Conservation (phyloP, 2,329 filamentous ascomycete genomes). For the Endoconidiophora polonica region DNA sequence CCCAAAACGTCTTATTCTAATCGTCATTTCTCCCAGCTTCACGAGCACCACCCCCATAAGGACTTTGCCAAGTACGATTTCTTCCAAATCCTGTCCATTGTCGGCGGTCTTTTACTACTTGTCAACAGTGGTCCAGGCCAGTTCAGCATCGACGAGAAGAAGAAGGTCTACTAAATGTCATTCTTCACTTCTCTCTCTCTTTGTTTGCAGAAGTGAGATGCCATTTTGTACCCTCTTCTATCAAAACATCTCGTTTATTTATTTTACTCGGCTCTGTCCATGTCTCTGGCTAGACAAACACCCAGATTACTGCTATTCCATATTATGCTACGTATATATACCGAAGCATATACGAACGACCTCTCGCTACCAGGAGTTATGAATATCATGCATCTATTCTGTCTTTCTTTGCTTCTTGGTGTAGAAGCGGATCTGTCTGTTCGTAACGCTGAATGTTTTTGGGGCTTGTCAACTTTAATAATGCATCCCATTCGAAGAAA, state of each 20-base stretch:
- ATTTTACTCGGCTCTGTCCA: not conserved
- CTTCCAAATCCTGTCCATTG: conserved; percentile 98
- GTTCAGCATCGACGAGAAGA: conserved; percentile 99
- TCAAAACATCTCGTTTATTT: not conserved
- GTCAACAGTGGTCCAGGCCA: conserved; percentile 98
- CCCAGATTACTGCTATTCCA: no score
- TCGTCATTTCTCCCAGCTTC: conserved; percentile 42
- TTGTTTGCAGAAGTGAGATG: not conserved
- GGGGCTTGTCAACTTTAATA: not conserved
- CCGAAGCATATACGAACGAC: not conserved
- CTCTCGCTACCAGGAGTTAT: not conserved
- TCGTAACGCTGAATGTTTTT: no score
- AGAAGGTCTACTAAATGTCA: conserved; percentile 78
- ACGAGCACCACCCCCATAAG: conserved; percentile 97
- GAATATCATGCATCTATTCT: not conserved
- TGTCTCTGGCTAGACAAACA: not conserved
- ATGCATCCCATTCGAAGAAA: not conserved
- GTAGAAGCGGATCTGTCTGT: no score
- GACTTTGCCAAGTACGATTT: conserved; percentile 99
- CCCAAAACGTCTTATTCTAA: no score
- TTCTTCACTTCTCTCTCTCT: not conserved
- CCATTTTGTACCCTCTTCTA: not conserved
- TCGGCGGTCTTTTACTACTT: conserved; percentile 85
- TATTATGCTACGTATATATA: not conserved
- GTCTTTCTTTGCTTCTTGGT: not conserved